phyloP scores from a whole-genome alignment of 2,329 filamentous ascomycete genomes.

The Zelopaecilomyces penicillatus region DNA sequence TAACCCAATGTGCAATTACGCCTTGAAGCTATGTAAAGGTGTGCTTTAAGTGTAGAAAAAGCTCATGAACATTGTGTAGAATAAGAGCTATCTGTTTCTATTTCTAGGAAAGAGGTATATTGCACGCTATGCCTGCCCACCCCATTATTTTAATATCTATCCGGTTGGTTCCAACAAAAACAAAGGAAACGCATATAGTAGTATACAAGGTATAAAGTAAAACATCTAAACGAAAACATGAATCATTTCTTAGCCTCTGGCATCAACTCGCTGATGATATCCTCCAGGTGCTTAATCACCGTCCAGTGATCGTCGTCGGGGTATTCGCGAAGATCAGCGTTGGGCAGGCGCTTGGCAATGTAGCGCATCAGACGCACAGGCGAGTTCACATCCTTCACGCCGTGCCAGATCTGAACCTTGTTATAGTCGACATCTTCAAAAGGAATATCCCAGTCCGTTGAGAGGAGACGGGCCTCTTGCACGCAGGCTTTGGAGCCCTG shows the following conservation, averaged over 20 bases:
- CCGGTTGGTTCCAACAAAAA: too few species aligned
- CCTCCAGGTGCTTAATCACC: constrained; percentile 16
- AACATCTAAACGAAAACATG: background rate
- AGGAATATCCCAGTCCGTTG: constrained; percentile 21
- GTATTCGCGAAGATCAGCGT: constrained; percentile 21
- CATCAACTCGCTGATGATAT: constrained; percentile 9
- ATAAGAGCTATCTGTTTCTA: too few species aligned
- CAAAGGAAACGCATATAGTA: too few species aligned
- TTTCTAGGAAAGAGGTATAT: too few species aligned
- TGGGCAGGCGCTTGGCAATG: constrained; percentile 26
- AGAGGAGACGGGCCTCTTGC: constrained; percentile 22
- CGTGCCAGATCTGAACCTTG: constrained; percentile 25
- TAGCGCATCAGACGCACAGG: constrained; percentile 27
- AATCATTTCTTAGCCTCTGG: background rate
- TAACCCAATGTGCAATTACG: too few species aligned
- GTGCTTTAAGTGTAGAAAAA: too few species aligned
- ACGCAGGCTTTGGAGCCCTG: constrained; percentile 18
- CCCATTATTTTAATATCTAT: too few species aligned
- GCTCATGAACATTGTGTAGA: too few species aligned
- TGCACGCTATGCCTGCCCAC: too few species aligned
- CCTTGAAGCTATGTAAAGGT: too few species aligned
- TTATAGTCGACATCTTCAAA: constrained; percentile 20
- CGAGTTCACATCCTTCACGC: constrained; percentile 21
- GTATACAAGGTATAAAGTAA: too few species aligned
- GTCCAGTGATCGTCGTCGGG: constrained; percentile 26